phyloP scores from a whole-genome alignment of 495 filamentous ascomycete species.

The Penicillium arizonense region DNA sequence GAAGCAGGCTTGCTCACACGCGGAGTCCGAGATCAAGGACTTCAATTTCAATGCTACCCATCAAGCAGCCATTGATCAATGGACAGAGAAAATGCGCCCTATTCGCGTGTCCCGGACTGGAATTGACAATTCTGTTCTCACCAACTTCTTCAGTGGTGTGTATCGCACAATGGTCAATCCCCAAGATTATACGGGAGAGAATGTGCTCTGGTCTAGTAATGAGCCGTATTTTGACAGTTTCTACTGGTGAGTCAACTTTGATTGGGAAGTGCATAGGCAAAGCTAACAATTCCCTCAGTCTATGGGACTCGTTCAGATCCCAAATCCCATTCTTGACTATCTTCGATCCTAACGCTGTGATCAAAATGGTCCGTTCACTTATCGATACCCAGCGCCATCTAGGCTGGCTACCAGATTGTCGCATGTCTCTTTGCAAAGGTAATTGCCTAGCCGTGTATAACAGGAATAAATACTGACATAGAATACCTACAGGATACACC shows the following conservation, averaged over 20 bases:
- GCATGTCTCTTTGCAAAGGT: conserved; percentile 72
- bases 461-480: background rate
- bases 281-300: conserved; percentile 23
- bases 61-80: conserved; percentile 42
- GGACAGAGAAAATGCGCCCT: conserved; percentile 56
- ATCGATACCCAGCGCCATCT: conserved; percentile 71
- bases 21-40: conserved; percentile 58
- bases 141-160: conserved; percentile 56
- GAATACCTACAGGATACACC: conserved; percentile 34
- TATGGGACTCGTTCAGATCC: conserved; percentile 65
- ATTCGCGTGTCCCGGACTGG: conserved; percentile 45
- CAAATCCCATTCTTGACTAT: conserved; percentile 65
- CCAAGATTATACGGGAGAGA: conserved; percentile 73
- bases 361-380: conserved; percentile 64
- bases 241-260: conserved; percentile 45
- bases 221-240: conserved; percentile 63
- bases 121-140: conserved; percentile 55
- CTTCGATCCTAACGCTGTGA: conserved; percentile 58
- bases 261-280: background rate
- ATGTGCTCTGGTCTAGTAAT: conserved; percentile 63
- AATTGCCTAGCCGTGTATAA: background rate
- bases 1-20: conserved; percentile 60
- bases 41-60: conserved; percentile 42
- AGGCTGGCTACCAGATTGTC: conserved; percentile 65
- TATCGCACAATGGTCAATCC: conserved; percentile 65